These are phyloP conservation scores for Naganishia randhawae DNA, from an alignment of 768 basidiomycete genomes.

Conservation along the genomic window DNA sequence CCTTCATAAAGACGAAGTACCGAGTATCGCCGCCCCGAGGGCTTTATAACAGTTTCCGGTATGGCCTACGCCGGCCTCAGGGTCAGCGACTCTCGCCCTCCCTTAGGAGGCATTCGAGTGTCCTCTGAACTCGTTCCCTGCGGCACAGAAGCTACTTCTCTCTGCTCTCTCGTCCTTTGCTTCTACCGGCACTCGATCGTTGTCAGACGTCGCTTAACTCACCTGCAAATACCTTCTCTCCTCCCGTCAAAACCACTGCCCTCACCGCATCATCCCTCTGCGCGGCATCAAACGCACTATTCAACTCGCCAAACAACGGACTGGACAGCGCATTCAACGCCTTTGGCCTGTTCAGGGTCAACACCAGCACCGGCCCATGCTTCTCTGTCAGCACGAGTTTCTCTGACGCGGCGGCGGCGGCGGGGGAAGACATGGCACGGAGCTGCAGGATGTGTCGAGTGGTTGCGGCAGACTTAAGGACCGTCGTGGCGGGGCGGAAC, in stretches of 20 bases:
- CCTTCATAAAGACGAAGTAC: too few species aligned
- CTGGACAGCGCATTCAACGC: conserved; percentile 72
- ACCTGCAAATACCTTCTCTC: conserved; percentile 91
- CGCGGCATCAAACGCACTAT: conserved; percentile 66
- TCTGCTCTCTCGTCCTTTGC: not conserved
- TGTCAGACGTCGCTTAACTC: conserved; percentile 40
- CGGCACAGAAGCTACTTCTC: not conserved
- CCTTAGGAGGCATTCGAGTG: too few species aligned
- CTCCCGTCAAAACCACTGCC: conserved; percentile 87
- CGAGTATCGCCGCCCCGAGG: too few species aligned
- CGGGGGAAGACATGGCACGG: conserved; percentile 39
- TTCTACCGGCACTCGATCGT: too few species aligned
- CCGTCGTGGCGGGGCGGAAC: not conserved
- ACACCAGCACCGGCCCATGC: conserved; percentile 39
- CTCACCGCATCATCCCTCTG: conserved; percentile 69
- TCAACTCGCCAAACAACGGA: conserved; percentile 75
- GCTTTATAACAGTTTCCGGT: too few species aligned
- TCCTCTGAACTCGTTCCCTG: not conserved
- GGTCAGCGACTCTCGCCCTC: too few species aligned
- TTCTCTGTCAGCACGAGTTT: conserved; percentile 40
- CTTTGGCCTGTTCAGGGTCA: conserved; percentile 45
- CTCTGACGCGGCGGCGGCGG: conserved; percentile 34
- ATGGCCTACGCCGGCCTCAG: not conserved
- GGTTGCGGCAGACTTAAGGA: not conserved
- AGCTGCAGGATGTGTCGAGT: not conserved